A percentile compares a stretch with the other conserved stretches of the same genome.
Evolutionary conservation across 2,329 filamentous ascomycete species (phyloP).

Genomic region (Paradendryphiella salina): DNA sequence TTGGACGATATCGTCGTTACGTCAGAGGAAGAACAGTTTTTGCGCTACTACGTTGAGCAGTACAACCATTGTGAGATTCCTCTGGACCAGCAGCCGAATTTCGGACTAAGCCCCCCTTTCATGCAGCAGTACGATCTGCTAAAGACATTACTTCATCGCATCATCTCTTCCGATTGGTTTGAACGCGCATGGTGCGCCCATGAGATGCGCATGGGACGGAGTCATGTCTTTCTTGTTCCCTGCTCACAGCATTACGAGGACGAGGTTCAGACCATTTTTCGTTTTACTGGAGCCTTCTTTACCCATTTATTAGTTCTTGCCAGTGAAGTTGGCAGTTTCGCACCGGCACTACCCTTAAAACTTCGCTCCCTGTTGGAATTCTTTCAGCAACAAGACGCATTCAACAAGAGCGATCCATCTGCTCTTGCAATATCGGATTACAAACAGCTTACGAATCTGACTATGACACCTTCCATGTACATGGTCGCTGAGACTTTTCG

Average conservation of each 20-base stretch:
- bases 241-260: conserved; percentile 34
- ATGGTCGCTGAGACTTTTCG: conserved; percentile 46
- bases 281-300: conserved; percentile 50
- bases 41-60: conserved; percentile 47
- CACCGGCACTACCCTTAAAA: conserved; percentile 18
- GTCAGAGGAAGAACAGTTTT: conserved; percentile 41
- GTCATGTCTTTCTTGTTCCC: conserved; percentile 49
- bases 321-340: conserved; percentile 24
- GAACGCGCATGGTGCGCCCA: conserved; percentile 52
- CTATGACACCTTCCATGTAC: conserved; percentile 16
- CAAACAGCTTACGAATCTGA: conserved; percentile 12
- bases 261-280: conserved; percentile 33
- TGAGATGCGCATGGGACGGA: conserved; percentile 49
- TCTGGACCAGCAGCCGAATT: conserved; percentile 30
- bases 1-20: conserved; percentile 49
- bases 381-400: conserved; percentile 16
- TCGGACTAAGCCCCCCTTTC: conserved; percentile 33
- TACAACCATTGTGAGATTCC: conserved; percentile 35
- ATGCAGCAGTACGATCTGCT: conserved; percentile 34
- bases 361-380: conserved; percentile 29
- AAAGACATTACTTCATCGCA: conserved; percentile 39
- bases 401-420: conserved; percentile 7
- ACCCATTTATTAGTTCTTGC: conserved; percentile 47
- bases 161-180: conserved; percentile 51
- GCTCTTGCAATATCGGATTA: conserved; percentile 22